Base-by-base conservation (phyloP, 2,329 filamentous ascomycete species). In the Daldinia sp. region DNA sequence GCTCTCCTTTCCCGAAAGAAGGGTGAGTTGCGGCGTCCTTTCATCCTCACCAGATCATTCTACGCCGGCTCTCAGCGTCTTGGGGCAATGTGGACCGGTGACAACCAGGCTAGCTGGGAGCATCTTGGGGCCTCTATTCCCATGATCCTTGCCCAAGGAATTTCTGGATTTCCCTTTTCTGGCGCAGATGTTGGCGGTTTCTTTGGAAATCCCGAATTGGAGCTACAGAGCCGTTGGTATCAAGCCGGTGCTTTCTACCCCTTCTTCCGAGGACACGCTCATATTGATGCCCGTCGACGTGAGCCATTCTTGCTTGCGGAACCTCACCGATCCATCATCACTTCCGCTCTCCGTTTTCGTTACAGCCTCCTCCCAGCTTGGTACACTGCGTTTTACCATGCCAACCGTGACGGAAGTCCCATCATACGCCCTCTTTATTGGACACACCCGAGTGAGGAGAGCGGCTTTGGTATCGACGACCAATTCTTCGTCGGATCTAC, bases 81-180 rank as follows among this genome's bases (percentile, higher is more conserved):
- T 39, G 92, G 93, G 66, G 94, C 95, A 61, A 97, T 97, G 94
- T 99, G 95, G 95, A 99, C 95, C 17, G 95, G 95, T 63, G 95
- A 99, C 75, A 99, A 99, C 79, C 91, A 95, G 76, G 95, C 95
- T 9, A 89, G 87, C 21, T 99, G 95, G 95, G 88, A 89, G 15
- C 94, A 98, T 73, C 85, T 99, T 13, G 91, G 88, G n/a, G 91
- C 89, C 0, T 91, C 93, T 1, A 86, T 97, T 34, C 94, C 95
- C 21, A 99, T 99, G 95, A 83, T 97, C 21, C 82, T 99, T 37
- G 95, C 91, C 77, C 92, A 97, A 74, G 94, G 94, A 58, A 93
- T 99, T 69, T 88, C 93, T 1, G 95, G 95, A 6, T 98, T 91
- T 77, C 95, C 95, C 9, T 98, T 98, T 73, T 88, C 93, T 0